Evolutionary conservation across 2,329 filamentous ascomycete species (phyloP), one percentile per base, ranked within the genome.

Genomic region (Metarhizium robertsii): DNA sequence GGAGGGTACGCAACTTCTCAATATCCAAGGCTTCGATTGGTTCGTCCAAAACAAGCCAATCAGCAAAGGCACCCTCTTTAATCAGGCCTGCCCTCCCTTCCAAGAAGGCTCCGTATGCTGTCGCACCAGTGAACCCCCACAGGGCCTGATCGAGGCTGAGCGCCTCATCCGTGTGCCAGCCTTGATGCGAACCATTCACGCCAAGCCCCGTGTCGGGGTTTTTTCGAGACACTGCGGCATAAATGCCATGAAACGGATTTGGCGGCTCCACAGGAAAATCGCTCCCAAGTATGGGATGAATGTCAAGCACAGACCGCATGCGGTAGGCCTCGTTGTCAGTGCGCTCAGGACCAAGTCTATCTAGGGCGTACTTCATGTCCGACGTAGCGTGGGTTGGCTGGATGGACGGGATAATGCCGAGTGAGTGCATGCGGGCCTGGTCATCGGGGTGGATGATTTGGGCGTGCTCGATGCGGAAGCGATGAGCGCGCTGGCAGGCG

Each of bases 191-290:
- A n/a, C 75, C 77, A 38, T 75, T 69, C 6, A 74, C 67, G 18
- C 78, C 78, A 2, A 69, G 71, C 0, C 79, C 80, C 0, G 82
- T 83, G 49, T 73, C 73, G 1, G 85, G 85, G 57, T 73, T 83
- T 46, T 77, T 77, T 55, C 86, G 74, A 13, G 84, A 78, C 2
- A 86, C 76, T 2, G 86, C 86, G 3, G 85, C 85, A 61, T 86
- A 88, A 43, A 88, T 81, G 18, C 85, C 86, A 55, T 84, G 78
- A 59, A 87, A 85, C 2, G 85, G 82, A 61, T 81, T 79, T 0
- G 84, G 79, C 2, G 85, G 85, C 65, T 88, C 85, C 7, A 89
- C 85, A 42, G 86, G 86, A 61, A 88, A 88, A 62, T 88, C 86
- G 51, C 83, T 86, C 2, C 86, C 86, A 1, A 89, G 74, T 1